Conservation (phyloP, 1,284 basidiomycete genomes). For the Ceratobasidium sp. region DNA sequence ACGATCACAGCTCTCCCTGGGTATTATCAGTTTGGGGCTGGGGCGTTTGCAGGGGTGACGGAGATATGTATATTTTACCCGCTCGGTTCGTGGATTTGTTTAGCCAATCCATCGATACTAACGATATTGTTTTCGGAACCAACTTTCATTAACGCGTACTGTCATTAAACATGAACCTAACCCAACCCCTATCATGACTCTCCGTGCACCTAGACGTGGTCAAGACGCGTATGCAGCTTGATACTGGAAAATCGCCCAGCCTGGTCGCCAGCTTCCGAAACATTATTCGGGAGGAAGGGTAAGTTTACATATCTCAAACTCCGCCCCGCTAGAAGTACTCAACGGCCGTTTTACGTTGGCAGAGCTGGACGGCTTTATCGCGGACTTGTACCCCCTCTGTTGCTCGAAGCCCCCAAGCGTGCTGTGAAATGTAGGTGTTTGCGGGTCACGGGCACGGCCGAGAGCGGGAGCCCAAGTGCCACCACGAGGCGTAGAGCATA, state of each 20-base stretch:
- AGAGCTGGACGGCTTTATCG: constrained; percentile 88
- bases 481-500: constrained; percentile 26
- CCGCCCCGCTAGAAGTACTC: constrained; percentile 23
- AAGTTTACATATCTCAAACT: constrained; percentile 45
- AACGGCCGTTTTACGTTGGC: constrained; percentile 40
- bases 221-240: constrained; percentile 98
- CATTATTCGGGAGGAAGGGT: constrained; percentile 88
- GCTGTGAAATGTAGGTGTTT: constrained; percentile 92
- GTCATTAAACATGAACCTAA: constrained; percentile 41
- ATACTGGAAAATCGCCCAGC: constrained; percentile 79
- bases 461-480: neutral
- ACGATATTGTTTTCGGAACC: constrained; percentile 38
- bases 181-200: too few species aligned
- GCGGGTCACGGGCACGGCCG: too few species aligned
- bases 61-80: constrained; percentile 95
- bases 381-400: constrained; percentile 91
- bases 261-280: constrained; percentile 79
- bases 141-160: constrained; percentile 47
- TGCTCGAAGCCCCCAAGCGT: constrained; percentile 97
- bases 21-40: constrained; percentile 85
- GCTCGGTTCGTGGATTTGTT: constrained; percentile 65
- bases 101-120: constrained; percentile 1
- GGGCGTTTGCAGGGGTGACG: constrained; percentile 84
- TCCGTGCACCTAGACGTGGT: constrained; percentile 60
- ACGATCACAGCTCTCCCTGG: constrained; percentile 74